Conservation (phyloP, 352 stramenopile genomes). For the Peronosclerospora sorghi region DNA sequence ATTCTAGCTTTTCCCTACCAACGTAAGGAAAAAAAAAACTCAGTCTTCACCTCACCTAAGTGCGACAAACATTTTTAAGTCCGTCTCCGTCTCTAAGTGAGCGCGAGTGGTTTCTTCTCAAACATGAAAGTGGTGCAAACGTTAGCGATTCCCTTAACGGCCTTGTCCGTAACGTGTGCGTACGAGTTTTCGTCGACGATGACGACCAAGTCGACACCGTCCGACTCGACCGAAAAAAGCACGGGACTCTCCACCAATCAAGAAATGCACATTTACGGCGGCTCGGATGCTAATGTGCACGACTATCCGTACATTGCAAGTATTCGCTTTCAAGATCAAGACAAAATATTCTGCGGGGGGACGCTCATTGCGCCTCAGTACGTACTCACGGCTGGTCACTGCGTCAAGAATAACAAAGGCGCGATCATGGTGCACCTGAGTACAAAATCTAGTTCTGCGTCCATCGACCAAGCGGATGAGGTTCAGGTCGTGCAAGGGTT, state of each 20-base stretch:
- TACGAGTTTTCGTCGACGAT: slow-evolving; percentile 25
- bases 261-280: slow-evolving; percentile 40
- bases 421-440: slow-evolving; percentile 26
- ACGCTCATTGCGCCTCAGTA: slow-evolving; percentile 45
- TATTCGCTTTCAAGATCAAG: slow-evolving; percentile 26
- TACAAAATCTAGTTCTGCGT: slow-evolving; percentile 7
- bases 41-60: too few species aligned
- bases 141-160: slow-evolving; percentile 10
- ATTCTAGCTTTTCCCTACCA: too few species aligned
- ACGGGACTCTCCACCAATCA: slow-evolving; percentile 10
- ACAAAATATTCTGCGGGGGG: slow-evolving; percentile 40
- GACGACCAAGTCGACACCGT: not conserved
- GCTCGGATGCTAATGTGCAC: slow-evolving; percentile 28
- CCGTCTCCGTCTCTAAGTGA: too few species aligned
- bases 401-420: slow-evolving; percentile 30
- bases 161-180: slow-evolving; percentile 3
- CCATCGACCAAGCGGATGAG: not conserved
- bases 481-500: slow-evolving; percentile 17
- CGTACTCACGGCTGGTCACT: slow-evolving; percentile 59
- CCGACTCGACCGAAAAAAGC: slow-evolving; percentile 6
- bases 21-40: too few species aligned
- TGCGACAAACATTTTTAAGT: too few species aligned
- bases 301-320: slow-evolving; percentile 40
- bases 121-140: slow-evolving; percentile 12
- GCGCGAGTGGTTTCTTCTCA: not conserved